These are phyloP conservation scores for Ogataea nitratoaversa DNA, from an alignment of 805 yeast species.

Conservation along the genomic window DNA sequence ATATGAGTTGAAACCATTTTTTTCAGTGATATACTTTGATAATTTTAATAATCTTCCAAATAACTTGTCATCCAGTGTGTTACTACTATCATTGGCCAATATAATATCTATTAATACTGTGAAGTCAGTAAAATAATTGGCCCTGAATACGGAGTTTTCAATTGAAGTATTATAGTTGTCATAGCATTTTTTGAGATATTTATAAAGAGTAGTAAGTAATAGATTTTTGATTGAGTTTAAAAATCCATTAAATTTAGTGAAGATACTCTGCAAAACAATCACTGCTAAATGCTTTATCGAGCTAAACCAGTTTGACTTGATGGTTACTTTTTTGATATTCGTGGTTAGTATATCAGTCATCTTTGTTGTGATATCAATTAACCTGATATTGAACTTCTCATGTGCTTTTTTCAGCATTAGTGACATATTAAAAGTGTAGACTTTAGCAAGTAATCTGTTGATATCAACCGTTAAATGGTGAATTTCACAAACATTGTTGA, in stretches of 20 bases:
- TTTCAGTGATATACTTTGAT: constrained; percentile 22
- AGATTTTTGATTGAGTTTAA: constrained; percentile 28
- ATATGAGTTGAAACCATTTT: constrained; percentile 15
- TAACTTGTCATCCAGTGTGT: constrained; percentile 28
- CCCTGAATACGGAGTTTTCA: constrained; percentile 27
- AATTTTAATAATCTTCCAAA: constrained; percentile 28
- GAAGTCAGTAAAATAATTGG: constrained; percentile 31
- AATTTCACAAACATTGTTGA: constrained; percentile 19
- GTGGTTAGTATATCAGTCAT: constrained; percentile 18
- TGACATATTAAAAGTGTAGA: constrained; percentile 18
- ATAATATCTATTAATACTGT: constrained; percentile 27
- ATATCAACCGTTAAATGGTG: constrained; percentile 23
- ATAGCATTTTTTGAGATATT: constrained; percentile 29
- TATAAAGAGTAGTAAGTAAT: constrained; percentile 27
- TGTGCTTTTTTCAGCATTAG: constrained; percentile 28
- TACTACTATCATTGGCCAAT: constrained; percentile 25
- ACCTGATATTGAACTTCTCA: constrained; percentile 28
- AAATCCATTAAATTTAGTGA: constrained; percentile 32
- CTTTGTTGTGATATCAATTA: constrained; percentile 27
- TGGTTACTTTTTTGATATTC: constrained; percentile 25
- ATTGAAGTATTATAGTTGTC: constrained; percentile 32
- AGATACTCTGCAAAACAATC: constrained; percentile 26
- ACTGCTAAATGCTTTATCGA: constrained; percentile 28
- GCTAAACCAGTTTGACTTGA: constrained; percentile 31
- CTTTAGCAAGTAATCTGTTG: constrained; percentile 22